A percentile compares a stretch with the other conserved stretches of the same genome.
These are phyloP conservation scores for Magnolia kwangsiensis DNA, from an alignment of 164 flowering plant genomes.

Conservation along the genomic window DNA sequence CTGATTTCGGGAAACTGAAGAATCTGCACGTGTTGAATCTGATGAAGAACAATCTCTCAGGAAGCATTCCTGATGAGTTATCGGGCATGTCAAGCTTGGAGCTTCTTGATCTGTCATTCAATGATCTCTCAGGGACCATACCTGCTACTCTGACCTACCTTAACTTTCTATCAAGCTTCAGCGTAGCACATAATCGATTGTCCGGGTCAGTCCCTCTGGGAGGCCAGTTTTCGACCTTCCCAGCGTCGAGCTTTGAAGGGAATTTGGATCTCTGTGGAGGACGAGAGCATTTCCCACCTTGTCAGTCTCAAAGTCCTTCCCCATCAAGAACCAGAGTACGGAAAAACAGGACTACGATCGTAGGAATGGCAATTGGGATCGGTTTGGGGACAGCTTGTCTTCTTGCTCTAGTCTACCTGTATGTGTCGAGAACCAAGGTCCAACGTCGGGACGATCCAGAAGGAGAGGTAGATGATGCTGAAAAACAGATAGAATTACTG, in stretches of 20 bases:
- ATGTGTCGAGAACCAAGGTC: conserved; percentile 22
- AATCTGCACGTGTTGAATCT: conserved; percentile 18
- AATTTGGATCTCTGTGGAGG: conserved; percentile 53
- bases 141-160: conserved; percentile 21
- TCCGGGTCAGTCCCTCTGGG: conserved; percentile 50
- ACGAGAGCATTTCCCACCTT: conserved; percentile 22
- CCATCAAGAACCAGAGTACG: conserved; percentile 9
- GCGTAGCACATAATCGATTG: conserved; percentile 59
- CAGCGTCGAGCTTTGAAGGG: conserved; percentile 56
- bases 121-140: conserved; percentile 23
- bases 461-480: conserved; percentile 19
- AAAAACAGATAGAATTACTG: conserved; percentile 29
- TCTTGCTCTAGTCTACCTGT: conserved; percentile 27
- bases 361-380: conserved; percentile 24
- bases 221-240: conserved; percentile 59
- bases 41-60: conserved; percentile 14
- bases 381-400: conserved; percentile 39
- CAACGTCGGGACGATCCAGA: conserved; percentile 32
- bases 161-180: conserved; percentile 22
- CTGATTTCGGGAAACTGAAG: conserved; percentile 18
- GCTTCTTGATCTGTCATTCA: conserved; percentile 22
- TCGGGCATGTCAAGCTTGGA: conserved; percentile 27
- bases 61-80: conserved; percentile 13
- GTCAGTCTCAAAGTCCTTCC: conserved; percentile 11
- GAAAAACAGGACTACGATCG: conserved; percentile 19